phyloP scores from a whole-genome alignment of 768 basidiomycete species.

The Leucogyrophana mollusca region DNA sequence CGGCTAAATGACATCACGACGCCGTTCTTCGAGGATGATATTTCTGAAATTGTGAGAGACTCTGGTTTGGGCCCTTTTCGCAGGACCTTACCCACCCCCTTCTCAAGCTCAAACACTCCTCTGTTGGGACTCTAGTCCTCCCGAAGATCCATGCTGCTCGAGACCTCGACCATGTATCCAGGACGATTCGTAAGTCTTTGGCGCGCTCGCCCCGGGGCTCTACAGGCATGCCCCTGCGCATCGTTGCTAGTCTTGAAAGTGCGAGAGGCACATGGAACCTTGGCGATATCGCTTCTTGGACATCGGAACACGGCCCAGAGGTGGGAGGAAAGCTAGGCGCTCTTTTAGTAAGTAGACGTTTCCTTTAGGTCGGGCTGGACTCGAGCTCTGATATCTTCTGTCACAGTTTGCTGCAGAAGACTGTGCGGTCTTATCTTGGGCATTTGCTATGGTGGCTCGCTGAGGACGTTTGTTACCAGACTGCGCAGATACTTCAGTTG shows the following conservation, averaged over 20 bases:
- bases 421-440: slow-evolving; percentile 41
- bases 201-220: slow-evolving; percentile 32
- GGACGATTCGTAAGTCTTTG: slow-evolving; percentile 18
- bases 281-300: slow-evolving; percentile 70
- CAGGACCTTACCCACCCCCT: neutral
- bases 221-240: slow-evolving; percentile 39
- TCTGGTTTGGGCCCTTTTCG: neutral
- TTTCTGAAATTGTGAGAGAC: slow-evolving; percentile 57
- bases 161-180: slow-evolving; percentile 65
- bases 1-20: slow-evolving; percentile 69
- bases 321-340: slow-evolving; percentile 58
- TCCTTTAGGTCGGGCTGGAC: neutral
- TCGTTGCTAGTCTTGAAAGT: slow-evolving; percentile 87
- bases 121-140: slow-evolving; percentile 69
- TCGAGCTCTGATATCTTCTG: neutral
- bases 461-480: slow-evolving; percentile 43
- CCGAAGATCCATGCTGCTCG: slow-evolving; percentile 78
- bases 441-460: slow-evolving; percentile 4
- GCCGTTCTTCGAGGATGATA: slow-evolving; percentile 63
- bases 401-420: slow-evolving; percentile 94
- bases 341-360: slow-evolving; percentile 53
- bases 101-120: slow-evolving; percentile 41
- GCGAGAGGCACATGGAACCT: slow-evolving; percentile 69
- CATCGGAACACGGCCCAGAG: slow-evolving; percentile 40
- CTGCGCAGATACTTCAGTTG: slow-evolving; percentile 85